Evolutionary conservation across 2,329 filamentous ascomycete genomes (phyloP).

Genomic region (Neopestalotiopsis sp.): DNA sequence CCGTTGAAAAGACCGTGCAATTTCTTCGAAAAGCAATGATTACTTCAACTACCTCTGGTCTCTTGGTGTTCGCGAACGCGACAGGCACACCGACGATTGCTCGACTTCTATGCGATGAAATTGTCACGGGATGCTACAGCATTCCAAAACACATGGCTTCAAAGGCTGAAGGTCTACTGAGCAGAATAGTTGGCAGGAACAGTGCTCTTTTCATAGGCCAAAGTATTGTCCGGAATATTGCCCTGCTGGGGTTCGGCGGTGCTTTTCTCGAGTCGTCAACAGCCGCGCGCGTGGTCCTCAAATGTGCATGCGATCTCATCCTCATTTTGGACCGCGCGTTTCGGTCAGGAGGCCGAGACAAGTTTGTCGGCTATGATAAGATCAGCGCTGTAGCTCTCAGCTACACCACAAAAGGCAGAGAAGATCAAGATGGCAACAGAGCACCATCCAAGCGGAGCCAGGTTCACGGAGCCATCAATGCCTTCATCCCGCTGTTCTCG

Average conservation of each 20-base stretch:
- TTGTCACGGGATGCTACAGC: not conserved
- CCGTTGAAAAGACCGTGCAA: not conserved
- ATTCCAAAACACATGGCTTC: not conserved
- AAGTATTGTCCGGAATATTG: not conserved
- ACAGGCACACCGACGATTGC: not conserved
- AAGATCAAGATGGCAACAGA: no score
- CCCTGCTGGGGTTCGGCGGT: not conserved
- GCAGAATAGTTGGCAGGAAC: not conserved
- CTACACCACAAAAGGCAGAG: not conserved
- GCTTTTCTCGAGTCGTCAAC: not conserved
- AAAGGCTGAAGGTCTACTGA: not conserved
- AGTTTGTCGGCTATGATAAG: not conserved
- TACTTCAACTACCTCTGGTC: not conserved
- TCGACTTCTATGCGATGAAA: not conserved
- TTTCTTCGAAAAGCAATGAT: constrained; percentile 2
- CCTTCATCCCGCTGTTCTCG: no score
- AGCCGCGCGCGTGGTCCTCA: not conserved
- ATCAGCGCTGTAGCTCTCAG: not conserved
- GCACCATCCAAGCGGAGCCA: no score
- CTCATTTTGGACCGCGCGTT: constrained; percentile 4
- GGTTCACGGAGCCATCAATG: no score
- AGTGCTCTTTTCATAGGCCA: not conserved
- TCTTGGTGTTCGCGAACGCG: not conserved
- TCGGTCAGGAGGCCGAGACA: not conserved
- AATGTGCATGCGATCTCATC: not conserved